Conservation (phyloP, 164 flowering plant species). For the Berberis thunbergii region DNA sequence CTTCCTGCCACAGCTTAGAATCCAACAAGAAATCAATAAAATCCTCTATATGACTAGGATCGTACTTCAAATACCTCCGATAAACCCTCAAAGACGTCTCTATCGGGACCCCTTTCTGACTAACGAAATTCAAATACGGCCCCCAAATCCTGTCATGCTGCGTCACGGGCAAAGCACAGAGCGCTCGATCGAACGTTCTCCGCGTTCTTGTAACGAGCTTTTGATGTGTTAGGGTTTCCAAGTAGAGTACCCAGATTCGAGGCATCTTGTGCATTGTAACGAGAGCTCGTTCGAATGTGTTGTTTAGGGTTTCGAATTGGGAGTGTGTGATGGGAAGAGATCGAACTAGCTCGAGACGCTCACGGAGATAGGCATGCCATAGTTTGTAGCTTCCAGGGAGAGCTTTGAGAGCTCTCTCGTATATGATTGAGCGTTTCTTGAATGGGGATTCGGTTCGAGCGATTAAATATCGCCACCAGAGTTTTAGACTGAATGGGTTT, state of each 20-base stretch:
- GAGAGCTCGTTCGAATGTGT: conserved; percentile 83
- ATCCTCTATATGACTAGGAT: conserved; percentile 84
- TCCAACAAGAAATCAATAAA: conserved; percentile 77
- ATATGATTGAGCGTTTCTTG: conserved; percentile 57
- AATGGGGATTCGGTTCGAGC: conserved; percentile 51
- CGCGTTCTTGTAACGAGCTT: conserved; percentile 52
- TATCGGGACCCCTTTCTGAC: conserved; percentile 71
- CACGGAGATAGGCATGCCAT: conserved; percentile 87
- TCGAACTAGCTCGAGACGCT: conserved; percentile 62
- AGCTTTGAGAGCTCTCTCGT: conserved; percentile 84
- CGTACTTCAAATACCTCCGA: conserved; percentile 82
- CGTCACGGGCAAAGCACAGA: conserved; percentile 85
- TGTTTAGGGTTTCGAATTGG: conserved; percentile 56
- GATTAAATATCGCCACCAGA: conserved; percentile 90
- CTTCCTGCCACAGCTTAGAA: conserved; percentile 76
- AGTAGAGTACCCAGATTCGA: conserved; percentile 79
- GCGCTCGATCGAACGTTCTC: conserved; percentile 71
- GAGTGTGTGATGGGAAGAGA: conserved; percentile 52
- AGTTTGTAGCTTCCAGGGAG: conserved; percentile 94
- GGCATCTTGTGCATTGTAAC: conserved; percentile 99
- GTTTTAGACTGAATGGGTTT: conserved; percentile 70
- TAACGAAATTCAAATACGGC: conserved; percentile 56
- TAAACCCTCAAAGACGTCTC: conserved; percentile 91
- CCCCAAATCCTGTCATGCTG: conserved; percentile 95
- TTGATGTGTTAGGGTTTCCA: conserved; percentile 56